A percentile compares a stretch with the other conserved stretches of the same genome.
Evolutionary conservation across 768 basidiomycete genomes (phyloP).

Genomic region (Serpula lacrymans): DNA sequence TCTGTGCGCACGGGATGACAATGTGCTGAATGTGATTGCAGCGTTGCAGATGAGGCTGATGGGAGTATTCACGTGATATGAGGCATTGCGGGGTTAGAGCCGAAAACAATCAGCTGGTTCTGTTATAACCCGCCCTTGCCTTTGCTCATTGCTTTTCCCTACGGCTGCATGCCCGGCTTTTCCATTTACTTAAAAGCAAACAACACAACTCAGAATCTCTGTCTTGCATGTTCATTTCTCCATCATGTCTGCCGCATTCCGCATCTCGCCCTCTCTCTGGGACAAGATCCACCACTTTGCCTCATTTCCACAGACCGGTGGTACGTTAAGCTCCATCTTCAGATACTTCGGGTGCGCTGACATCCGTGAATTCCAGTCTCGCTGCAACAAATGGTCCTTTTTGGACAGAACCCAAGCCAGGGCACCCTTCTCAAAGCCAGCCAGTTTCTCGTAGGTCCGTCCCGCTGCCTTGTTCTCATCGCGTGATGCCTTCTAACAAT

Average conservation of each 20-base stretch:
- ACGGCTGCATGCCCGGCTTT: too few relatives aligned
- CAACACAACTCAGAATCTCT: too few relatives aligned
- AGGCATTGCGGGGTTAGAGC: too few relatives aligned
- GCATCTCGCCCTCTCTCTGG: conserved; percentile 78
- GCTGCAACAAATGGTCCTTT: conserved; percentile 95
- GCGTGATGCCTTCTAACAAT: neutral
- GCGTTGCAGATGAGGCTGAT: too few relatives aligned
- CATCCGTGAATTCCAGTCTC: conserved; percentile 57
- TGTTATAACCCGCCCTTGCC: too few relatives aligned
- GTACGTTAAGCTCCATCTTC: conserved; percentile 36
- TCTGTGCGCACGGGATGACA: too few relatives aligned
- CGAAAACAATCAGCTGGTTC: too few relatives aligned
- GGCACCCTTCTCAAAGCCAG: conserved; percentile 91
- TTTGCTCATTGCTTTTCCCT: too few relatives aligned
- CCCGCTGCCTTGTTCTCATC: neutral
- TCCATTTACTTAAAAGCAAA: too few relatives aligned
- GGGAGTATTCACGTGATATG: too few relatives aligned
- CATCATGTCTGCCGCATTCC: conserved; percentile 47
- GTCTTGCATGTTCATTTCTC: too few relatives aligned
- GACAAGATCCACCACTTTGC: conserved; percentile 90
- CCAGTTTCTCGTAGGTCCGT: conserved; percentile 78
- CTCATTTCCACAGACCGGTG: conserved; percentile 90
- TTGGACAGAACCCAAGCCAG: conserved; percentile 93
- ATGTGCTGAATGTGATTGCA: too few relatives aligned
- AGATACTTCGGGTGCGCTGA: neutral